Base-by-base conservation (phyloP, 805 yeast genomes). In the Cyberlindnera saturnus region DNA sequence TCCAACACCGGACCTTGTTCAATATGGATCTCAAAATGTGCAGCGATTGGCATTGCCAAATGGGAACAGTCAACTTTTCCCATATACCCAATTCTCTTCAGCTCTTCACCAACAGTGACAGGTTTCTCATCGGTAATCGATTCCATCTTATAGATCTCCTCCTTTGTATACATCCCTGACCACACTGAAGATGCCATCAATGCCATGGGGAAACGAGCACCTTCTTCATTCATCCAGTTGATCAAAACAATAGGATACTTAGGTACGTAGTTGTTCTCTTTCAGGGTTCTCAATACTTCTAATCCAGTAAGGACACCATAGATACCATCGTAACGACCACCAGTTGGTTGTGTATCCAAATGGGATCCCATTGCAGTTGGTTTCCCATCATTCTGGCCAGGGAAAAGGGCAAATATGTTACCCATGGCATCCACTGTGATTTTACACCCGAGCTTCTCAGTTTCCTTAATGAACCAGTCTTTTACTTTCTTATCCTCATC, bases 171-270 rank as follows among this genome's bases (percentile, higher is more conserved):
- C 23, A 64, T 59, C 11, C 75, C 83, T 3, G 86, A 77, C 85
- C 85, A 82, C 2, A 81, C 86, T 13, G 81, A 71, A 5, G 83
- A 75, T 3, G 83, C 74, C 75, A 82, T 80, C 59, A 79, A 71
- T 36, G 82, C 70, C 62, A 75, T 67, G n/a, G 88, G 86, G 55
- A 81, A 82, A 40, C 90, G 63, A 0, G 89, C 88, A 44, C 90
- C 90, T 64, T 82, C 90, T 57, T 82, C 90, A 55, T 82, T 82
- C 60, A 81, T 79, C 90, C 90, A 82, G 54, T 77, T 71, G 34
- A 82, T 71, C 5, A 79, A 69, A 6, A 82, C 79, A 43, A 82
- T 73, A 8, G 88, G 88, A 48, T 69, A 81, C 42, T 78, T 72
- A n/a, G 90, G 86, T 10, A 65, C 67, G 53, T 63, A 72, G 35